Evolutionary conservation across 306 rosid species (phyloP).

Genomic region (Dryas alaskensis): DNA sequence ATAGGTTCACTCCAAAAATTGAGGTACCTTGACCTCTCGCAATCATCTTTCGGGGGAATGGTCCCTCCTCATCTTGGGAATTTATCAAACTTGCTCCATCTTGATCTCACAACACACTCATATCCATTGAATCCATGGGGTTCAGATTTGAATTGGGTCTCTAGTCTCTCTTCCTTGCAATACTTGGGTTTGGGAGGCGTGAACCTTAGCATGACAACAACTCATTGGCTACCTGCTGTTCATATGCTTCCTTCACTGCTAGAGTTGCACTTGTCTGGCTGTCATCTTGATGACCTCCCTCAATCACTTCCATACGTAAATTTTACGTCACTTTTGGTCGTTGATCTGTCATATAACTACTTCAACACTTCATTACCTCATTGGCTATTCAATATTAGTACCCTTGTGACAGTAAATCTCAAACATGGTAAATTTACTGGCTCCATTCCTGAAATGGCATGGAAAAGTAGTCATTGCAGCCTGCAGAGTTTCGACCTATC

Average conservation of each 20-base stretch:
- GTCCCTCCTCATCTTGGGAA: slow-evolving; percentile 1
- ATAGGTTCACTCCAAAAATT: neutral
- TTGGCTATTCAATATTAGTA: too few species aligned
- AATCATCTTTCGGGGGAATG: neutral
- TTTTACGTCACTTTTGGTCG: too few species aligned
- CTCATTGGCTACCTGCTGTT: slow-evolving; percentile 1
- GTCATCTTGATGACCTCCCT: neutral
- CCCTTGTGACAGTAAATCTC: too few species aligned
- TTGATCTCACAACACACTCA: neutral
- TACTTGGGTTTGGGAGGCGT: neutral
- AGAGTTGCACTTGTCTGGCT: neutral
- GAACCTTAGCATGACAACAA: neutral
- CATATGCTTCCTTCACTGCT: slow-evolving; percentile 9
- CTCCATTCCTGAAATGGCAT: neutral
- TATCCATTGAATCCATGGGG: neutral
- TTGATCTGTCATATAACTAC: too few species aligned
- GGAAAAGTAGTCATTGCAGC: too few species aligned
- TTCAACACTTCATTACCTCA: too few species aligned
- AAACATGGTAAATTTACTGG: too few species aligned
- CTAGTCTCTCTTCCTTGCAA: neutral
- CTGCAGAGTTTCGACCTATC: too few species aligned
- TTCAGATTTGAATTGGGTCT: neutral
- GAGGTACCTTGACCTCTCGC: neutral
- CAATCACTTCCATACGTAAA: too few species aligned
- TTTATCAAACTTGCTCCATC: neutral